These are phyloP conservation scores for Pythium plurisporium DNA, from an alignment of 352 stramenopile species.

Conservation along the genomic window DNA sequence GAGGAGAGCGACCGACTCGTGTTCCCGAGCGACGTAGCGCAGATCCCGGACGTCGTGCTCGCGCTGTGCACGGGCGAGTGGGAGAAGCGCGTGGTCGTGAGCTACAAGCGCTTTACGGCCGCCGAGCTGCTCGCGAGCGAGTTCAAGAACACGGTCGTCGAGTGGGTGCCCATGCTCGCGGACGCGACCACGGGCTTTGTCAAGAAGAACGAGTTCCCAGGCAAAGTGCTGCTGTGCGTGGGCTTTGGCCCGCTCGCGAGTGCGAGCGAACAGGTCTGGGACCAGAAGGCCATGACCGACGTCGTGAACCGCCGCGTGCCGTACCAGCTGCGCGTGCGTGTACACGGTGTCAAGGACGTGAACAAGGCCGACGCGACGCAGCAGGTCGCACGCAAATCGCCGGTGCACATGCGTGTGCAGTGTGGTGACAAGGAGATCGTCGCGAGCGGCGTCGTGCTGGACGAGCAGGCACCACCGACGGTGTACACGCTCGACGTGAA, in stretches of 20 bases:
- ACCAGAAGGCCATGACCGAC: conserved; percentile 51
- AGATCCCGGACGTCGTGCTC: conserved; percentile 83
- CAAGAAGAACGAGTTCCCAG: conserved; percentile 52
- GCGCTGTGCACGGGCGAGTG: conserved; percentile 68
- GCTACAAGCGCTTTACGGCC: conserved; percentile 68
- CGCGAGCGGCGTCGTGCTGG: conserved; percentile 20
- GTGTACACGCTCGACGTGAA: conserved; percentile 68
- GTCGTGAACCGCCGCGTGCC: conserved; percentile 53
- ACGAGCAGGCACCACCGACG: conserved; percentile 37
- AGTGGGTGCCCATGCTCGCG: conserved; percentile 62
- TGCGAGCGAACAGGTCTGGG: conserved; percentile 45
- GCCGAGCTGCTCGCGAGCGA: conserved; percentile 44
- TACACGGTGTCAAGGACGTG: conserved; percentile 42
- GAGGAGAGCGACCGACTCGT: conserved; percentile 68
- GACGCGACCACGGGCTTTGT: conserved; percentile 60
- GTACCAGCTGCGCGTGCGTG: conserved; percentile 72
- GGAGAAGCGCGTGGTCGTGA: conserved; percentile 55
- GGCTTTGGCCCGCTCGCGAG: conserved; percentile 61
- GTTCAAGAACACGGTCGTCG: conserved; percentile 32
- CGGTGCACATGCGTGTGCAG: conserved; percentile 52
- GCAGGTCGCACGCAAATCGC: conserved; percentile 32
- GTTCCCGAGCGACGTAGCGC: conserved; percentile 38
- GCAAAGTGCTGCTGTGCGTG: conserved; percentile 61
- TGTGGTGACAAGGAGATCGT: conserved; percentile 54
- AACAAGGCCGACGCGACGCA: conserved; percentile 7